A percentile compares a stretch with the other conserved stretches of the same genome.
phyloP scores from a whole-genome alignment of 2,329 filamentous ascomycete genomes.

The Sporothrix variecibatus region DNA sequence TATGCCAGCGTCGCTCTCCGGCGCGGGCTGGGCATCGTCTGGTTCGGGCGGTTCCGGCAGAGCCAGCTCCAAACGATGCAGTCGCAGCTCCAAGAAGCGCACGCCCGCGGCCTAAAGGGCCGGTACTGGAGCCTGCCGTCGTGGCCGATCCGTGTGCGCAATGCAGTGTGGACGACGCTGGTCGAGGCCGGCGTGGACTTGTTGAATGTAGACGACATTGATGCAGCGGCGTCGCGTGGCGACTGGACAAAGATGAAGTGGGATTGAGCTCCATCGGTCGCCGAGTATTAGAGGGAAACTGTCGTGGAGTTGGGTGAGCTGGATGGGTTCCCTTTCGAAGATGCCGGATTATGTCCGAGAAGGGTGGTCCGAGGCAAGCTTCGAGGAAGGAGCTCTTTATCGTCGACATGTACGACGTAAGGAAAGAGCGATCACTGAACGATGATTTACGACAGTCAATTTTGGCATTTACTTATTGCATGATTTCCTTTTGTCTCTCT shows the following conservation, averaged over 20 bases:
- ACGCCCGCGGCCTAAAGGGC: constrained; percentile 55
- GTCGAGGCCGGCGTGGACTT: constrained; percentile 60
- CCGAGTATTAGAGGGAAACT: background rate
- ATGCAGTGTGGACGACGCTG: constrained; percentile 59
- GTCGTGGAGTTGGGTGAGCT: background rate
- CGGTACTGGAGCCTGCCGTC: constrained; percentile 65
- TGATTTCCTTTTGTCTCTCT: background rate
- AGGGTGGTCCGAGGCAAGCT: background rate
- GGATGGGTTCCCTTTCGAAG: background rate
- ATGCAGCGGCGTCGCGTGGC: constrained; percentile 27
- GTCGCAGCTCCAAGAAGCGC: constrained; percentile 52
- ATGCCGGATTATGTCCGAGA: constrained; percentile 23
- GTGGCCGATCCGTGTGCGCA: constrained; percentile 60
- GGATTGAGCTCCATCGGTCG: background rate
- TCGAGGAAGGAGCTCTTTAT: background rate
- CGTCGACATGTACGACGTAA: background rate
- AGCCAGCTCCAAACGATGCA: constrained; percentile 48
- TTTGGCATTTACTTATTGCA: background rate
- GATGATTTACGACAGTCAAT: background rate
- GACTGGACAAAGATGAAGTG: constrained; percentile 28
- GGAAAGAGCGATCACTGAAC: background rate
- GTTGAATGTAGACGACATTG: constrained; percentile 62
- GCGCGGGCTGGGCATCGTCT: constrained; percentile 53
- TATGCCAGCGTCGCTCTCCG: constrained; percentile 65
- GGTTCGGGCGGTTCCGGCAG: constrained; percentile 47